Base-by-base conservation (phyloP, 192 early-diverging fungal species). In the Irineochytrium annulatum region DNA sequence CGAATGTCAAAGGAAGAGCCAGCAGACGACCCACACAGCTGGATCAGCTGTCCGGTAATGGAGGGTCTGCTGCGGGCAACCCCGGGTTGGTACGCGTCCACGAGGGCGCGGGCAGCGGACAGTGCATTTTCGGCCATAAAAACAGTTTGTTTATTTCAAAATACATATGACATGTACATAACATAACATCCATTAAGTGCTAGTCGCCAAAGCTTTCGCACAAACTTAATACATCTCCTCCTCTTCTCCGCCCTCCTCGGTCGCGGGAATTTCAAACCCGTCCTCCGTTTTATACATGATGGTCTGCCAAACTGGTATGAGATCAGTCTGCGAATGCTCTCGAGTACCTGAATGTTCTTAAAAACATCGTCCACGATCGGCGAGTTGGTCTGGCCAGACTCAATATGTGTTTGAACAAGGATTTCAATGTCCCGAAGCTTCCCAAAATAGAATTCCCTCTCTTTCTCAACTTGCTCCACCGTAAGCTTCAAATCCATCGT, bases 401-500 rank as follows among this genome's bases (percentile, higher is more conserved):
- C 88, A 13, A 89, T 39, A 52, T 86, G 68, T 55, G 90, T 78
- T 74, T 97, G 94, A 11, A 96, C 84, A 56, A 89, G 78, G 28
- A 99, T 81, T 60, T 97, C 94, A 73, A 97, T 93, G 68, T 96
- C 93, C 31, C 94, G 75, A 61, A 97, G 74, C 75, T 97, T 99
- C 26, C 71, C 66, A 71, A 95, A 99, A 62, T 99, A 99, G 70
- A 99, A 99, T 60, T 99, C 94, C 24, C 96, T 80, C 69, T 99
- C 94, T 75, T 92, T 97, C 69, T 95, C 94, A 20, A 92, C 83
- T 51, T 90, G 91, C 54, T 94, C 92, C 32, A 97, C 87, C 26
- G 89, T 85, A 22, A 86, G 79, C 69, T 91, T 92, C 48, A 89
- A 75, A 65, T 95, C 92, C 39, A 79, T 79, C 24, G 89, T 56